A percentile compares a stretch with the other conserved stretches of the same genome.
phyloP scores from a whole-genome alignment of 345 rosid species.

The Gossypium stocksii region DNA sequence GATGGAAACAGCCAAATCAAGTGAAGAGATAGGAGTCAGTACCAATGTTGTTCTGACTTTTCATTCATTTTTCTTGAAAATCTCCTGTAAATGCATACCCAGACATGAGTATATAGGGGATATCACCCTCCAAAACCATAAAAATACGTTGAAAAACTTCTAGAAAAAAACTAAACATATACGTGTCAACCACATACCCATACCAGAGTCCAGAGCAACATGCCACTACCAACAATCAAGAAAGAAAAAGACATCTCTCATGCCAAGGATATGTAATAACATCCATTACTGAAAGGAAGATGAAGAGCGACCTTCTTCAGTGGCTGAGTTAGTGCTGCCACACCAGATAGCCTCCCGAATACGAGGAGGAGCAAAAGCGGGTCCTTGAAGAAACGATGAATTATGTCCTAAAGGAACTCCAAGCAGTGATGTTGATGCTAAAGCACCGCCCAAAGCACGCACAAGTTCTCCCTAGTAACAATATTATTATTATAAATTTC shows the following conservation, averaged over 20 bases:
- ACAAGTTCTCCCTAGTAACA: slow-evolving; percentile 71
- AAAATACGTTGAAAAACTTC: neutral
- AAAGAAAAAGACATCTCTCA: neutral
- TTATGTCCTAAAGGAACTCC: slow-evolving; percentile 97
- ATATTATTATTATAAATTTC: neutral
- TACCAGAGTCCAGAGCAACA: neutral
- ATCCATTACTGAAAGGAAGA: neutral
- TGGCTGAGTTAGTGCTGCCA: slow-evolving; percentile 89
- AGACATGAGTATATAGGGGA: too few relatives aligned
- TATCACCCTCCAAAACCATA: neutral
- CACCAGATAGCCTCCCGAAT: slow-evolving; percentile 99
- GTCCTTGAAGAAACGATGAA: slow-evolving; percentile 98
- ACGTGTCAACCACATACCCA: neutral
- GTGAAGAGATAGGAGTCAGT: too few relatives aligned
- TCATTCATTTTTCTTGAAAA: too few relatives aligned
- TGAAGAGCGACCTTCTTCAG: slow-evolving; percentile 69
- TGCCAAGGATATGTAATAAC: neutral
- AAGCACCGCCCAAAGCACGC: slow-evolving; percentile 77
- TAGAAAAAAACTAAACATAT: neutral
- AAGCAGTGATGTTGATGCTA: slow-evolving; percentile 69
- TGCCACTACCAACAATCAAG: neutral
- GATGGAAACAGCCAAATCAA: too few relatives aligned
- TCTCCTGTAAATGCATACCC: too few relatives aligned
- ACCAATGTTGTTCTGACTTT: too few relatives aligned
- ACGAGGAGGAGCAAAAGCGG: slow-evolving; percentile 97